Evolutionary conservation across 495 filamentous ascomycete genomes (phyloP).

Genomic region (Staphylotrichum longicolle): DNA sequence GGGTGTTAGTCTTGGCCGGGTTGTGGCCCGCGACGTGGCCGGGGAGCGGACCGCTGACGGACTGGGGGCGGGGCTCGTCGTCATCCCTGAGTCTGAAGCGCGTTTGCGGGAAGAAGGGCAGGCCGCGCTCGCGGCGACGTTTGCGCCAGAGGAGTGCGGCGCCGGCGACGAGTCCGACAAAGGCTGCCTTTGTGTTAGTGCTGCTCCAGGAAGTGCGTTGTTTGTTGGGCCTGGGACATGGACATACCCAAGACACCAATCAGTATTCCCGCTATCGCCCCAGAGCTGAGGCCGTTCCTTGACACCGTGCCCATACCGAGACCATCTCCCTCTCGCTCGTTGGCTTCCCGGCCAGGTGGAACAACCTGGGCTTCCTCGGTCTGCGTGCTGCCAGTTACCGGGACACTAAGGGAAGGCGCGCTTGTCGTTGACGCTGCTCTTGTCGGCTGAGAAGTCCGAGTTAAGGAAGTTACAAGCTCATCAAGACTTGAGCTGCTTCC

Average conservation of each 20-base stretch:
- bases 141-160: constrained; percentile 22
- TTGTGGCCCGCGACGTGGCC: background rate
- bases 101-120: constrained; percentile 20
- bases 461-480: background rate
- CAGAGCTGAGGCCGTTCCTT: background rate
- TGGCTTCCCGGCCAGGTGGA: background rate
- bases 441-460: background rate
- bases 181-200: constrained; percentile 19
- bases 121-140: constrained; percentile 17
- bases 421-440: background rate
- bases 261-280: constrained; percentile 23
- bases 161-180: constrained; percentile 19
- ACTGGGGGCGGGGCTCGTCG: background rate
- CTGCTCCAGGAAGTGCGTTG: too few relatives aligned
- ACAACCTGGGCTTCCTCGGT: background rate
- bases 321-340: background rate
- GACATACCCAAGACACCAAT: constrained; percentile 26
- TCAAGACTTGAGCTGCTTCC: constrained; percentile 2
- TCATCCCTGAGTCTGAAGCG: constrained; percentile 11
- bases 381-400: constrained; percentile 2
- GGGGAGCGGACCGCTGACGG: constrained; percentile 1
- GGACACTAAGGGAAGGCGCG: constrained; percentile 4
- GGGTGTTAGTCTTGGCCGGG: constrained; percentile 28
- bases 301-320: background rate
- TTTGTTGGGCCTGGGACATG: background rate